Base-by-base conservation (phyloP, 306 rosid genomes). In the Trifolium dubium region DNA sequence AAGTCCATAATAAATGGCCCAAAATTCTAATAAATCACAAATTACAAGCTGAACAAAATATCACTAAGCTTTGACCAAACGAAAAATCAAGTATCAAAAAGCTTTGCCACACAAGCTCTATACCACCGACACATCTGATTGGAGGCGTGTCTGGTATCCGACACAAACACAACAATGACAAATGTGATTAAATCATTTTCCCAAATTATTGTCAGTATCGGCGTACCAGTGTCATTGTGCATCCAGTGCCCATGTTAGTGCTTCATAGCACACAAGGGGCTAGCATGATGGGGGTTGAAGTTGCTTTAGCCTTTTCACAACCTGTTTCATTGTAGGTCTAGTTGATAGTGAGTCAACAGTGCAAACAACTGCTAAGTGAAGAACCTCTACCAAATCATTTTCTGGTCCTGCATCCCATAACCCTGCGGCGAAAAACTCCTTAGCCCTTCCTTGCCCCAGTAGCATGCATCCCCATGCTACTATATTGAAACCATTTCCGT, bases 271-370 rank as follows among this genome's bases (percentile, higher is more conserved):
- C 35, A 15, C 67, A 58, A 8, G 68, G 37, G 56, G 69, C 89
- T 90, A 92, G 81, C 88, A 92, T 11, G 96, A 89, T 39, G 93
- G 95, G n/a, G 98, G 97, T 79, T 92, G 92, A 83, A 92, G 92
- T 79, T 92, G 98, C 85, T 89, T 93, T 1, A 93, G 89, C 88
- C 96, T 87, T 15, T 95, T 77, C 8, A 93, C 97, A 43, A 89
- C 98, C 64, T 88, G 97, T 77, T 91, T 88, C 97, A 91, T 93
- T 1, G 98, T 83, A 9, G 98, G 98, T 80, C 98, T 86, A 1
- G 96, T 89, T 10, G 98, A 93, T 72, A 90, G 88, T 14, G 97
- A 86, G 2, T 93, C 97, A 2, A 90, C 96, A 3, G 98, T 93
- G 49, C 98, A 93, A 11, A 93, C 87, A 55, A 93, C 90, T 11